A percentile compares a stretch with the other conserved stretches of the same genome.
Conservation (phyloP, 441 rosid genomes). For the Adansonia grandidieri region DNA sequence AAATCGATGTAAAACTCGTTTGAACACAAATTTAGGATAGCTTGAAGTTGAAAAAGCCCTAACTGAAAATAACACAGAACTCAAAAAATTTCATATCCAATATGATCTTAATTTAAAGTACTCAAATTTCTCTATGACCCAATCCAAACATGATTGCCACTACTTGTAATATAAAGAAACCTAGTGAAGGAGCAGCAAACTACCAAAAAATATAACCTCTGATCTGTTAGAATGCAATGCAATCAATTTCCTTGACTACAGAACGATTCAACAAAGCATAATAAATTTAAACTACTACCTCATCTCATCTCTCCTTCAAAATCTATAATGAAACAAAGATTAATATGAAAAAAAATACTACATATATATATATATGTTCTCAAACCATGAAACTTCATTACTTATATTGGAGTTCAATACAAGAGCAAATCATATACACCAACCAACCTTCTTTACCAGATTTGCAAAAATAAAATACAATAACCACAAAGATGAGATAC, state of each 20-base stretch:
- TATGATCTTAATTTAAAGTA: no score
- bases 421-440: slow-evolving; percentile 43
- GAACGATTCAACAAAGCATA: background rate
- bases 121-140: no score
- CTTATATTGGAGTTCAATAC: slow-evolving; percentile 30
- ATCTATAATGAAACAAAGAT: background rate
- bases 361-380: background rate
- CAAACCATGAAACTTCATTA: slow-evolving; percentile 39
- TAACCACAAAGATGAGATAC: slow-evolving; percentile 33
- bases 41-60: no score
- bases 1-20: no score
- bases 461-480: background rate
- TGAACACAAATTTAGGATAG: no score
- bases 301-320: slow-evolving; percentile 1
- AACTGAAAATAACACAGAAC: no score
- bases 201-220: background rate
- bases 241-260: background rate
- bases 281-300: background rate
- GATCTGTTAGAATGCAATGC: background rate
- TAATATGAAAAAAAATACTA: background rate
- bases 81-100: no score
- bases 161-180: background rate
- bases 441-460: slow-evolving; percentile 22
- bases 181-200: background rate
- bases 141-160: no score